Base-by-base conservation (phyloP, 495 filamentous ascomycete genomes). In the Podospora australis region DNA sequence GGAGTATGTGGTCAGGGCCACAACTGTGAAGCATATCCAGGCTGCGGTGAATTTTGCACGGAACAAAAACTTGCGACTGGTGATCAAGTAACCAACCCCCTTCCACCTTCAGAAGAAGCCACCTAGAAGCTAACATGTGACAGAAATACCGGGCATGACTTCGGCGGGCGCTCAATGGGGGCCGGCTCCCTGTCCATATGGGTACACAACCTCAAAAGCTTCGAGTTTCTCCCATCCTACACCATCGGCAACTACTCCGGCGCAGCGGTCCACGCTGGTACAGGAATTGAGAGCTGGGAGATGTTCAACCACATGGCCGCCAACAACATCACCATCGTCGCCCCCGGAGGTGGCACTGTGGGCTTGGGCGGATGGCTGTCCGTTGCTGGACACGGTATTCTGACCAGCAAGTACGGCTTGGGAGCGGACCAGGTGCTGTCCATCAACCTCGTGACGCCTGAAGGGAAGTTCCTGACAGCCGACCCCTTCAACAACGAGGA, bases 91-190 rank as follows among this genome's bases (percentile, higher is more conserved):
- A 54, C n/a, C n/a, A n/a, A 83, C 77, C 7, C 10, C 6, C 4
- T 34, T 10, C 4, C 11, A 2, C 3, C 25, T 10, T 2, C 1
- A 2, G 24, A 6, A 29, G 17, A n/a, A 4, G 25, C 20, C 7
- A 21, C 8, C 17, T 10, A 8, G 13, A 46, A 24, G 25, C 46
- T 48, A 42, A 67, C 44, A n/a, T 7, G 49, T 13, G 2, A 17
- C 47, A 83, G 81, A 65, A 86, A 82, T 50, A 84, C 82, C 2
- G 82, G 83, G 20, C 82, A 87, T 55, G 81, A 86, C 58, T 83
- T 80, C 59, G 68, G 63, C 11, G 81, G 79, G 22, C 75, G 79
- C 54, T 77, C 65, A 0, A 56, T 62, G 5, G 73, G 79, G 20
- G 71, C 73, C 1, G 78, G 79, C 22, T 72, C 78, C 2, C 56